Evolutionary conservation across 495 filamentous ascomycete genomes (phyloP), one percentile per base, ranked within the genome.

Genomic region (Aspergillus ostianus): DNA sequence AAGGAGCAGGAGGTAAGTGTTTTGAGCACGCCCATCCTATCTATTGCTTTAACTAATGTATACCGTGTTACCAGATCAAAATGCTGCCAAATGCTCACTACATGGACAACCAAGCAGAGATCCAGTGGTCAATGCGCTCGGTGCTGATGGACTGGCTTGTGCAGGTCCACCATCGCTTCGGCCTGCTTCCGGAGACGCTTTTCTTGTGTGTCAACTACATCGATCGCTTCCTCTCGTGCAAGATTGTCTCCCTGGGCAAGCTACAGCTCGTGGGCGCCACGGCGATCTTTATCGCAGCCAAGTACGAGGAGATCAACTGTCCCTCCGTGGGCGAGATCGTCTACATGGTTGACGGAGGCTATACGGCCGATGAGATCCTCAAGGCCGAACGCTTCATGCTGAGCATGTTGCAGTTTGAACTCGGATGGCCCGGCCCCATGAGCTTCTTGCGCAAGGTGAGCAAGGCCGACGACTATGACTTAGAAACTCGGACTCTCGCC

Each of bases 311-410:
- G 74, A 95, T 98, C 76, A 95, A 95, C 71, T 93, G 92, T 67
- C 94, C 94, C 9, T 94, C 95, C 0, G 85, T 98, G 12, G 82
- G 88, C 56, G 94, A 98, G 78, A 95, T 98, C 67, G 90, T 97
- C 56, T 98, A 91, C 81, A 98, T 98, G 94, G 94, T 98, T 41
- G 93, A 98, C 71, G 83, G 85, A 10, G 92, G 91, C 57, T 98
- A 97, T 70, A 86, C 82, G 10, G 79, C 84, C 10, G 93, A 97
- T 56, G 94, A 98, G 75, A 93, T 98, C 46, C 83, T 98, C 58
- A 97, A 98, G 80, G 94, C 95, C 0, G 94, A 98, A 75, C 87
- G 91, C 19, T 98, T 96, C 81, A 98, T 98, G 94, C 80, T 98
- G 44, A 93, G 82, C 71, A 95, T 97, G 87, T 82, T 98, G 46